These are phyloP conservation scores for Kalmanozyma brasiliensis DNA, from an alignment of 1,284 basidiomycete species.

Conservation along the genomic window DNA sequence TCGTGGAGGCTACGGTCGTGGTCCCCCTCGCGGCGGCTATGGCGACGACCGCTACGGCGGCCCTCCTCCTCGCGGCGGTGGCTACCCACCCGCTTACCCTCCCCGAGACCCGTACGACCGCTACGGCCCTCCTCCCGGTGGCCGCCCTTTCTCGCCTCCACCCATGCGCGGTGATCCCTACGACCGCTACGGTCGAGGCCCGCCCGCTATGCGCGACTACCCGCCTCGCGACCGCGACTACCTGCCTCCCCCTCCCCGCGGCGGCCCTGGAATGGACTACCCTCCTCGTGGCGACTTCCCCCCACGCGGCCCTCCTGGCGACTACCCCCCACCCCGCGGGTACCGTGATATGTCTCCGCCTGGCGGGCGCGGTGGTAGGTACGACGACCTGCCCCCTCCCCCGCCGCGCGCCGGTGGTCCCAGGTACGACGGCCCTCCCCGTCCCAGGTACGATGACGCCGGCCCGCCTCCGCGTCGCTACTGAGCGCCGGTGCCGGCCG, in stretches of 20 bases:
- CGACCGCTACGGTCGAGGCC: conserved; percentile 45
- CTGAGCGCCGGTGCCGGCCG: conserved; percentile 2
- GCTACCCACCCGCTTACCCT: conserved; percentile 61
- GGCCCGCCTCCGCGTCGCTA: conserved; percentile 47
- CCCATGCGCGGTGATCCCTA: conserved; percentile 50
- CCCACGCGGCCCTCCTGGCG: conserved; percentile 52
- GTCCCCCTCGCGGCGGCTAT: conserved; percentile 40
- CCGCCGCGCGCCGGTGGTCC: conserved; percentile 42
- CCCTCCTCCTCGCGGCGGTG: conserved; percentile 77
- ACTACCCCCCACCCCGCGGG: conserved; percentile 55
- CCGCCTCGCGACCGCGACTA: conserved; percentile 47
- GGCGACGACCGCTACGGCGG: conserved; percentile 74
- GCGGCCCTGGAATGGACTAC: conserved; percentile 51
- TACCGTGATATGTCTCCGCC: conserved; percentile 52
- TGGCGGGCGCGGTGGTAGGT: conserved; percentile 39
- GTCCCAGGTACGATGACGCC: conserved; percentile 45
- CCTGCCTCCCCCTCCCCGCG: conserved; percentile 39
- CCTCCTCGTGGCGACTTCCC: conserved; percentile 52
- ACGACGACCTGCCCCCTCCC: conserved; percentile 56
- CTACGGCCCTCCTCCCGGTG: conserved; percentile 61
- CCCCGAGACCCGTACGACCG: conserved; percentile 66
- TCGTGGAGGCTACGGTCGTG: conserved; percentile 32
- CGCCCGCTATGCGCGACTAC: conserved; percentile 51
- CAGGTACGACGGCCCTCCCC: conserved; percentile 39
- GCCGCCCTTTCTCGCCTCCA: conserved; percentile 45